Conservation (phyloP, 2,329 filamentous ascomycete species). For the Chaetomium sp. region DNA sequence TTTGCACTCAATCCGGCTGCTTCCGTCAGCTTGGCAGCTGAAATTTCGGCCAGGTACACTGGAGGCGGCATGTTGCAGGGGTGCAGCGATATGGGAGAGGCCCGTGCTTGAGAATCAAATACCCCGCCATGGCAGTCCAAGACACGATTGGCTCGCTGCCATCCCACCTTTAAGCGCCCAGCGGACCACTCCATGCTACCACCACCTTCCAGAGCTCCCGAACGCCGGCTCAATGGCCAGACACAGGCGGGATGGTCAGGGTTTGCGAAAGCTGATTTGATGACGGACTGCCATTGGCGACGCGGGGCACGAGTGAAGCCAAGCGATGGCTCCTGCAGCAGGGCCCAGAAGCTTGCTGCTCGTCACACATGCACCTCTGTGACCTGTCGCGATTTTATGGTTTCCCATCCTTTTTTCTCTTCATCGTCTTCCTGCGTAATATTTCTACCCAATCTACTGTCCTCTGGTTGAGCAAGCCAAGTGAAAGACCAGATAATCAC, state of each 20-base stretch:
- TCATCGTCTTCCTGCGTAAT: background rate
- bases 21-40: conserved; percentile 24
- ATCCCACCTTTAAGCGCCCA: conserved; percentile 36
- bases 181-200: conserved; percentile 25
- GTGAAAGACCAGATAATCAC: background rate
- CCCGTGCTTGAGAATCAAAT: conserved; percentile 9
- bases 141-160: conserved; percentile 28
- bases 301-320: conserved; percentile 20
- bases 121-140: conserved; percentile 22
- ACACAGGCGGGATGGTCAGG: conserved; percentile 21
- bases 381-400: conserved; percentile 12
- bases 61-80: conserved; percentile 19
- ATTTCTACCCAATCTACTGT: background rate
- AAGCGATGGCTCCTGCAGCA: conserved; percentile 24
- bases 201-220: conserved; percentile 3
- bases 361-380: conserved; percentile 19
- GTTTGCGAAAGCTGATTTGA: conserved; percentile 27
- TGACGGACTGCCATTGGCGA: conserved; percentile 15
- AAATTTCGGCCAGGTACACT: conserved; percentile 26
- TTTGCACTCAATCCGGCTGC: conserved; percentile 26
- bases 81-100: background rate
- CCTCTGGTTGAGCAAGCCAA: background rate
- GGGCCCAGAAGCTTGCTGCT: background rate
- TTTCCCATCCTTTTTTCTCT: background rate
- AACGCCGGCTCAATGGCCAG: conserved; percentile 20